Percentiles rank a stretch among this genome's conserved stretches.
These are phyloP conservation scores for Cladophialophora exuberans DNA, from an alignment of 2,329 filamentous ascomycete species.

Conservation along the genomic window DNA sequence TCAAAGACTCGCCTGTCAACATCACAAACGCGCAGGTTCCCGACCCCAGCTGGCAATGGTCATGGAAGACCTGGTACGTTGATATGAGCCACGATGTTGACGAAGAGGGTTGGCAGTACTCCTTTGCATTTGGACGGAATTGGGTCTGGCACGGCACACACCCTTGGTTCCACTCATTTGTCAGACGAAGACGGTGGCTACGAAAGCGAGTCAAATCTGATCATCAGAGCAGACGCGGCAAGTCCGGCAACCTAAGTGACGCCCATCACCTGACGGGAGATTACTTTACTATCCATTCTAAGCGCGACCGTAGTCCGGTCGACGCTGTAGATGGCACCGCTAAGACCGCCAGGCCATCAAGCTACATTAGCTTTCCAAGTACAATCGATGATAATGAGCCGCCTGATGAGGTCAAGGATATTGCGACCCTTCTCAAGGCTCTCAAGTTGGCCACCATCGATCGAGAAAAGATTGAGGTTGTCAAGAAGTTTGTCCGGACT, in stretches of 20 bases:
- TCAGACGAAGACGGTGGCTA: conserved; percentile 86
- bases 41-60: conserved; percentile 95
- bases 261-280: conserved; percentile 72
- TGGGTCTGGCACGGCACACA: conserved; percentile 87
- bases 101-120: conserved; percentile 95
- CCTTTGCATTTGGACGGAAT: conserved; percentile 75
- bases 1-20: conserved; percentile 63
- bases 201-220: conserved; percentile 72
- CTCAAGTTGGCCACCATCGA: conserved; percentile 77
- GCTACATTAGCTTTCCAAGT: conserved; percentile 41
- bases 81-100: conserved; percentile 83
- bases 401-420: conserved; percentile 62
- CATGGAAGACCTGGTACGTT: conserved; percentile 71
- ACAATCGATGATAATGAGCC: conserved; percentile 48
- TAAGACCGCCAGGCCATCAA: conserved; percentile 34
- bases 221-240: conserved; percentile 39
- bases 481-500: conserved; percentile 79
- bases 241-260: conserved; percentile 45
- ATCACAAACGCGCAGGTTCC: conserved; percentile 89
- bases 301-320: conserved; percentile 51
- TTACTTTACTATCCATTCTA: conserved; percentile 75
- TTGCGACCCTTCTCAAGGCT: conserved; percentile 69
- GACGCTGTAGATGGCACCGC: conserved; percentile 39
- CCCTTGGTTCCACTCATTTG: conserved; percentile 93
- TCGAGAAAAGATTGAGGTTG: conserved; percentile 83